Conservation (phyloP, 1,139 yeast genomes). For the Zygosaccharomyces pseudobailii region DNA sequence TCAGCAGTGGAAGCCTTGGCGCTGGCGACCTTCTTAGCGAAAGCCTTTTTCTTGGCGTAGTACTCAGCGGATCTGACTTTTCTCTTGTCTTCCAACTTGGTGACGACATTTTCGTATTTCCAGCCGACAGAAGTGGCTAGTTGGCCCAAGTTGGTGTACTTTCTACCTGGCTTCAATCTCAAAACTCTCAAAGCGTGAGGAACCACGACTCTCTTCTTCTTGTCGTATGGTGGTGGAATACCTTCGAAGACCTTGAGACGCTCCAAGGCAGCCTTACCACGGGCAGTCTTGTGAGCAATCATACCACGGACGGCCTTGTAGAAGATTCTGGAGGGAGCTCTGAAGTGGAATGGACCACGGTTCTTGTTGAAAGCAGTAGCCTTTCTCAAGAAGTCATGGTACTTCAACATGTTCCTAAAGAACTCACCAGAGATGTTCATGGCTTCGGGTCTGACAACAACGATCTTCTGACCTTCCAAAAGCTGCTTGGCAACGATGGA, state of each 20-base stretch:
- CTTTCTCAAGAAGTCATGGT: conserved; percentile 99
- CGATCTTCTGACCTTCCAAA: conserved; percentile 96
- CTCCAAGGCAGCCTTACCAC: conserved; percentile 99
- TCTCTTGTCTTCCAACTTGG: conserved; percentile 98
- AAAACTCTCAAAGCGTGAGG: conserved; percentile 99
- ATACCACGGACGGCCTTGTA: conserved; percentile 99
- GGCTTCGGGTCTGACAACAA: conserved; percentile 96
- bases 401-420: conserved; percentile 99
- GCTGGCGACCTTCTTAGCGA: conserved; percentile 82
- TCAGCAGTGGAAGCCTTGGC: conserved; percentile 70
- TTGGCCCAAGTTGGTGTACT: conserved; percentile 97
- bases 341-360: conserved; percentile 99
- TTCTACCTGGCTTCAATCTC: conserved; percentile 99
- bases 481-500: conserved; percentile 98
- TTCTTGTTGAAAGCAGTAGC: conserved; percentile 98
- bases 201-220: conserved; percentile 99
- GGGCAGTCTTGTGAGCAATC: conserved; percentile 99
- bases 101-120: conserved; percentile 98
- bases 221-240: conserved; percentile 99
- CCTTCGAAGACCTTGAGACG: conserved; percentile 99
- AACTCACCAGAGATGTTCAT: conserved; percentile 99
- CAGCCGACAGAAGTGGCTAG: conserved; percentile 97
- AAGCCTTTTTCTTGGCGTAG: conserved; percentile 98
- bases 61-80: conserved; percentile 98
- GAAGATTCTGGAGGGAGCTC: conserved; percentile 99